Percentiles rank a stretch among this genome's conserved stretches.
Evolutionary conservation across 139 green algal genomes (phyloP).

Genomic region (Desmodesmus armatus): DNA sequence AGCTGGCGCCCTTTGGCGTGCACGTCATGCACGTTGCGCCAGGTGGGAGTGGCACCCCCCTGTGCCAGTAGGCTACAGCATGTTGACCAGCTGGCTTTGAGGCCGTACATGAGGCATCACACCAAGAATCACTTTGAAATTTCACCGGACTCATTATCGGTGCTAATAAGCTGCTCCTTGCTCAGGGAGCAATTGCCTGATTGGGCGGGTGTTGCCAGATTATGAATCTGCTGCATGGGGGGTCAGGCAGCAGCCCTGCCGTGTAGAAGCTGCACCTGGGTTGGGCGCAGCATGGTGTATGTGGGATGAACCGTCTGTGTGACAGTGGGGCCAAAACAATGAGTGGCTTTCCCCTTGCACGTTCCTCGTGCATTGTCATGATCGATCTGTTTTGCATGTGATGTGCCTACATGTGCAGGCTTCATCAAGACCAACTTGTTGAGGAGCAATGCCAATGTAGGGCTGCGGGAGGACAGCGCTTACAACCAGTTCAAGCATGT

Average conservation of each 20-base stretch:
- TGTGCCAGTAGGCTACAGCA: no score
- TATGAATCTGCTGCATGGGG: background rate
- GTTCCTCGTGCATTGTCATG: background rate
- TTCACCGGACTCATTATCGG: background rate
- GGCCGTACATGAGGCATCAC: no score
- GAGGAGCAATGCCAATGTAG: background rate
- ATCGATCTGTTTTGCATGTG: background rate
- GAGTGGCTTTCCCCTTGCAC: background rate
- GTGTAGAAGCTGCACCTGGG: background rate
- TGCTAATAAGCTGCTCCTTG: background rate
- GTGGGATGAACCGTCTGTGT: no score
- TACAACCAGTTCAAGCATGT: background rate
- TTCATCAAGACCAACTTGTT: background rate
- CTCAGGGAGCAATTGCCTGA: background rate
- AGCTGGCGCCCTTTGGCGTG: constrained; percentile 32
- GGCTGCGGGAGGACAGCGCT: background rate
- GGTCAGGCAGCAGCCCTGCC: background rate
- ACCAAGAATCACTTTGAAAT: background rate
- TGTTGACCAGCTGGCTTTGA: no score
- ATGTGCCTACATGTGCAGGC: background rate
- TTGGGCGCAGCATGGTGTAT: no score
- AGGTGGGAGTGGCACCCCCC: constrained; percentile 4
- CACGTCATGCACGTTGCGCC: constrained; percentile 32
- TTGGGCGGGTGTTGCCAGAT: background rate
- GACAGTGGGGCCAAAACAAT: background rate